Evolutionary conservation across 2,329 filamentous ascomycete genomes (phyloP).

Genomic region (Trichothecium roseum): DNA sequence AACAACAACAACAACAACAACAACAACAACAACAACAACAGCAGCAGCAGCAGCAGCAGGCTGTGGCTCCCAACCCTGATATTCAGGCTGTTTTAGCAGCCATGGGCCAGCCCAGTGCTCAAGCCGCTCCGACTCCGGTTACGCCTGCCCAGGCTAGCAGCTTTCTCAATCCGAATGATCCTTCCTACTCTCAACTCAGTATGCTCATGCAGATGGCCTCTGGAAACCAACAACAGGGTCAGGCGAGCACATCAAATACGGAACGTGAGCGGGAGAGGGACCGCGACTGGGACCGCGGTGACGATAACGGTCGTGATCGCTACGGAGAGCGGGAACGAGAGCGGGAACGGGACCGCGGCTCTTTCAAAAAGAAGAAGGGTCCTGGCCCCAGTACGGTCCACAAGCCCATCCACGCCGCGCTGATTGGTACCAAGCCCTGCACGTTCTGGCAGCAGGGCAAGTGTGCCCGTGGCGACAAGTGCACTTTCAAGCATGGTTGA

Average conservation of each 20-base stretch:
- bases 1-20: slow-evolving; percentile 13
- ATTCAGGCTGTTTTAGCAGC: slow-evolving; percentile 31
- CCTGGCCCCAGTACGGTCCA: slow-evolving; percentile 22
- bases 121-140: slow-evolving; percentile 7
- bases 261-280: slow-evolving; percentile 12
- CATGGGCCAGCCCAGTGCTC: slow-evolving; percentile 23
- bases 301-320: slow-evolving; percentile 15
- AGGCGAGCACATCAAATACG: slow-evolving; percentile 10
- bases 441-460: slow-evolving; percentile 61
- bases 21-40: too few relatives aligned
- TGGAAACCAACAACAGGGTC: slow-evolving; percentile 7
- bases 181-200: slow-evolving; percentile 28
- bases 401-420: slow-evolving; percentile 39
- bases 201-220: slow-evolving; percentile 27
- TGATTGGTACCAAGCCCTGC: slow-evolving; percentile 58
- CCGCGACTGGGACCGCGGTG: slow-evolving; percentile 22
- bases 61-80: slow-evolving; percentile 8
- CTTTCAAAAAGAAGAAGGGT: slow-evolving; percentile 24
- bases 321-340: slow-evolving; percentile 12
- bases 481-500: slow-evolving; percentile 60
- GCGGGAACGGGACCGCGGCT: slow-evolving; percentile 18
- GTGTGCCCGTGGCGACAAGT: slow-evolving; percentile 63
- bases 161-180: slow-evolving; percentile 25
- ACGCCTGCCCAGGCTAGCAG: slow-evolving; percentile 10
- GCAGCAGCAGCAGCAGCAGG: slow-evolving; percentile 22